Base-by-base conservation (phyloP, 441 rosid species). In the Codiaeum variegatum region DNA sequence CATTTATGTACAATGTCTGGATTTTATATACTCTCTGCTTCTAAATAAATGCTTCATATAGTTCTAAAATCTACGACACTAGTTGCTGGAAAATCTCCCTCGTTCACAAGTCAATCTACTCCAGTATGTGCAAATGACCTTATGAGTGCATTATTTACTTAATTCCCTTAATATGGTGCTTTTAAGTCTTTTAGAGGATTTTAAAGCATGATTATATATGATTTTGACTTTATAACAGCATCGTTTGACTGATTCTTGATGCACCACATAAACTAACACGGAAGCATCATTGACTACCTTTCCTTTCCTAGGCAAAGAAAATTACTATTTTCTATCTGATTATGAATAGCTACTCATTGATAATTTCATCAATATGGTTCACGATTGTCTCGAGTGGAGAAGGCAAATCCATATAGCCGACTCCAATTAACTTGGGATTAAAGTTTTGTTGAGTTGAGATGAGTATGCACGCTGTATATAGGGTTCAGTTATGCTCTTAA, bases 171-270 rank as follows among this genome's bases (percentile, higher is more conserved):
- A 28, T 26, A 28, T 46, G 62, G 62, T 23, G 40, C 32, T 67
- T 31, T 19, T 19, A 42, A 38, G 66, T 77, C 24, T 31, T 26
- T 26, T 62, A 21, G 79, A 60, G 44, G 44, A 13, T 19, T n/a
- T 12, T 38, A 47, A 62, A 47, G 21, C 46, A 46, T 60, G 67
- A 52, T n/a, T n/a, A 47, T 24, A 36, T 15, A 21, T 24, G 46
- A 36, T 29, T 29, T 47, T 47, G 40, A 4, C 36, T 47, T 13
- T 29, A 52, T 0, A 47, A 6, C 26, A 64, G 19, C 11, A 44
- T 66, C 24, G 24, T 66, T 19, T 1, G 28, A 29, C 49, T 49
- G 58, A 66, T 66, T 66, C 70, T 66, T 66, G 26, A 66, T 66
- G 32, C 54, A 28, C 19, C 40, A 13, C 15, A 32, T 61, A 32